Percentiles rank a stretch among this genome's conserved stretches.
Evolutionary conservation across 225 moss, liverwort and hornwort genomes (phyloP).

Genomic region (Bryoerythrophyllum caledonicum): DNA sequence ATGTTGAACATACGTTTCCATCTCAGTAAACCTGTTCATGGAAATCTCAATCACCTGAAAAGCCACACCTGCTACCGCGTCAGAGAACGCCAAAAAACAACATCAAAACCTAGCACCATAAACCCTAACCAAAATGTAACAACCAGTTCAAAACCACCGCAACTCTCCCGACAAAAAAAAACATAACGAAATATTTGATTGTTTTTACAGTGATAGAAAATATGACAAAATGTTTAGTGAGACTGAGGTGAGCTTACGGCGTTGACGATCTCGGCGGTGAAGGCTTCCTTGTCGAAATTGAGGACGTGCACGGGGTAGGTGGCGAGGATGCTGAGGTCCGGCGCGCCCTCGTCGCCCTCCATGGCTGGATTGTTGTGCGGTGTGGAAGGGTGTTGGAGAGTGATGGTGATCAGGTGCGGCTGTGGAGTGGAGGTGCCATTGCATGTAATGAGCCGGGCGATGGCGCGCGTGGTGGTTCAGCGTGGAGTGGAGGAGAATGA

Average conservation of each 20-base stretch:
- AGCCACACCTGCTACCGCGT: slow-evolving; percentile 29
- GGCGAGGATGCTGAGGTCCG: slow-evolving; percentile 14
- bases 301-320: slow-evolving; percentile 36
- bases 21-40: slow-evolving; percentile 49
- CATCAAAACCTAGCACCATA: neutral
- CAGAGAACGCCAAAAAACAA: slow-evolving; percentile 21
- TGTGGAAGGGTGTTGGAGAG: neutral
- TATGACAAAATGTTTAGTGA: neutral
- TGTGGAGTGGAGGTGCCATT: neutral
- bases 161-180: no score
- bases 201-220: neutral
- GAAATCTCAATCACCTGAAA: slow-evolving; percentile 65
- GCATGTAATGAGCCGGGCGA: neutral
- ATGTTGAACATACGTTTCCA: slow-evolving; percentile 59
- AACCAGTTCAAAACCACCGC: neutral
- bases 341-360: slow-evolving; percentile 17
- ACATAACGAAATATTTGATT: no score
- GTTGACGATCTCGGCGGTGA: slow-evolving; percentile 43
- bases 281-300: slow-evolving; percentile 49
- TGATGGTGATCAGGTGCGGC: neutral
- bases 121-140: neutral
- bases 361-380: neutral
- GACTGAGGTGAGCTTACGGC: slow-evolving; percentile 30
- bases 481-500: neutral
- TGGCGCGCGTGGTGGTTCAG: neutral